These are phyloP conservation scores for Trypanosoma platydactyli DNA, from an alignment of 208 protist genomes.

Conservation along the genomic window DNA sequence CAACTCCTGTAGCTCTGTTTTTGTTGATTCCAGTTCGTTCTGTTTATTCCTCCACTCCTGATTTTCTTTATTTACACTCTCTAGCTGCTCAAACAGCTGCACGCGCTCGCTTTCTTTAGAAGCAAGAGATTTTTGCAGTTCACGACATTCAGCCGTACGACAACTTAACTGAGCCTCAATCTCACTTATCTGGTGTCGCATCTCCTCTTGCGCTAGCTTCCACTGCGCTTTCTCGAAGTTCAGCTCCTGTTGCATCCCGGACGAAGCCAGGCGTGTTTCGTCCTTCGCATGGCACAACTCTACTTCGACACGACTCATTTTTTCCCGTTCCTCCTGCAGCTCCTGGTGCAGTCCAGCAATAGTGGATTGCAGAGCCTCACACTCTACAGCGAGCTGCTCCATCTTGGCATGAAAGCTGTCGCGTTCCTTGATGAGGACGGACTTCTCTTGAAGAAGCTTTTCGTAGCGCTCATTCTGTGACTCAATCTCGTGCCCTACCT, in stretches of 20 bases:
- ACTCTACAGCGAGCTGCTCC: slow-evolving; percentile 21
- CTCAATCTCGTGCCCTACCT: slow-evolving; percentile 70
- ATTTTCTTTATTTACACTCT: slow-evolving; percentile 9
- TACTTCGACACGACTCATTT: slow-evolving; percentile 39
- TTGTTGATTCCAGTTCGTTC: slow-evolving; percentile 5
- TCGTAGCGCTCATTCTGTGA: slow-evolving; percentile 46
- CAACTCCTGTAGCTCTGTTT: slow-evolving; percentile 1
- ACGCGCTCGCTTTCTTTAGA: slow-evolving; percentile 28
- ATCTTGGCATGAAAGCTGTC: slow-evolving; percentile 33
- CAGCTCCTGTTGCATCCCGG: slow-evolving; percentile 26
- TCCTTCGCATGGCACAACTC: slow-evolving; percentile 60
- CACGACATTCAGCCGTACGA: slow-evolving; percentile 16
- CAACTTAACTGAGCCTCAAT: slow-evolving; percentile 10
- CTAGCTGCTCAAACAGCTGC: slow-evolving; percentile 28
- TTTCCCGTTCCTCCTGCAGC: slow-evolving; percentile 39
- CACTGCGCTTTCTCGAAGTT: slow-evolving; percentile 32
- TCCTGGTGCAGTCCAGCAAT: slow-evolving; percentile 34
- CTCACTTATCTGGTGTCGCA: slow-evolving; percentile 21
- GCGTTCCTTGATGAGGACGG: slow-evolving; percentile 21
- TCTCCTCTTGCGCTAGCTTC: slow-evolving; percentile 27
- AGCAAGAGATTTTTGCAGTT: slow-evolving; percentile 24
- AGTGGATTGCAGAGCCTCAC: slow-evolving; percentile 30
- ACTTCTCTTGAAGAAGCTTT: slow-evolving; percentile 34
- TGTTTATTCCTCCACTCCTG: not conserved
- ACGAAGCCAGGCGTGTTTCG: slow-evolving; percentile 26